Base-by-base conservation (phyloP, 2,329 filamentous ascomycete genomes). In the Trichoderma atroviride region DNA sequence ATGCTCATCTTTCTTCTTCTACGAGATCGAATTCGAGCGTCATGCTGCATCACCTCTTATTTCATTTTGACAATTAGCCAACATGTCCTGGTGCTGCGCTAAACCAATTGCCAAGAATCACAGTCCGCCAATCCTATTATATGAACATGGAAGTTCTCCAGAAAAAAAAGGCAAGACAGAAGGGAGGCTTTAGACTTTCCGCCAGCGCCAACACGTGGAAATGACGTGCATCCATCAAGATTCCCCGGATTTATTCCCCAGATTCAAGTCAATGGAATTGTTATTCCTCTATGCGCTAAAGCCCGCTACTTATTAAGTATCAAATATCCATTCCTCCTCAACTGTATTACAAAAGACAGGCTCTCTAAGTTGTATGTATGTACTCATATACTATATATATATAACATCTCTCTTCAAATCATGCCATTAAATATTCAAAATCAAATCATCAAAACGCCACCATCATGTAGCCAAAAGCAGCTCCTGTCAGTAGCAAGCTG, bases 311-410 rank as follows among this genome's bases (percentile, higher is more conserved):
- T 43, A 43, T 43, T n/a, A 57, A 10, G 3, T 47, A 57, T 50
- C 7, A n/a, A 4, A 66, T 63, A 37, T 63, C 16, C 61, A 43
- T 40, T 4, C 40, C 50, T 64, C 37, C 31, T 40, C 53, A 50
- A 19, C 27, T 27, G 47, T 40, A 55, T 43, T 40, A 53, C 22
- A 53, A 40, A 59, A 40, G 19, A 43, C 40, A 43, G 33, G 24
- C 27, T 68, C 64, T 68, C 56, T 68, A 68, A 24, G n/a, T 50
- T 53, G n/a, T 68, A 55, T 68, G 56, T 68, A 61, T 68, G 56
- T 68, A 61, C 47, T 33, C 57, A 16, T 68, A 60, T 43, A 43
- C 40, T 43, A 43, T 43, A 43, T 68, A 40, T 59, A 68, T 43
- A 24, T 29, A 27, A 35, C 27, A 52, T 68, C 43, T 68, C 65